A percentile compares a stretch with the other conserved stretches of the same genome.
Conservation (phyloP, 2,329 filamentous ascomycete genomes). For the Neonectria coccinea region DNA sequence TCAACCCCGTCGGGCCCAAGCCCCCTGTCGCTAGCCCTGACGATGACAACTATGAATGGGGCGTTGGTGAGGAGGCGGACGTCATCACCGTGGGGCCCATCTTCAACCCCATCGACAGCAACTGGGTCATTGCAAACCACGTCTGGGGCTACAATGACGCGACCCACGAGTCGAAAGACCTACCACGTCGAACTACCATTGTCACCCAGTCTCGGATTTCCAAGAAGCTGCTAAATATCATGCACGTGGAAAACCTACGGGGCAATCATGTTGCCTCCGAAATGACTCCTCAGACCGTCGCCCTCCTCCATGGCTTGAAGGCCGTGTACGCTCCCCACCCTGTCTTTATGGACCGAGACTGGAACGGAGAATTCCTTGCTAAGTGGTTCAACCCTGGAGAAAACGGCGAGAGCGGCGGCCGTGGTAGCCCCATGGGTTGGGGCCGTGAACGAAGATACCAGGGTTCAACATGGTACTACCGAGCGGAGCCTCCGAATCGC, state of each 20-base stretch:
- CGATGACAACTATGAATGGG: slow-evolving; percentile 79
- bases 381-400: slow-evolving; percentile 71
- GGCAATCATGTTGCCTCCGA: slow-evolving; percentile 83
- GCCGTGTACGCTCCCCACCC: slow-evolving; percentile 83
- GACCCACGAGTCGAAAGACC: slow-evolving; percentile 62
- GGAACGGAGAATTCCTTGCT: slow-evolving; percentile 66
- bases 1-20: slow-evolving; percentile 71
- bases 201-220: slow-evolving; percentile 82
- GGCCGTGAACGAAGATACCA: slow-evolving; percentile 68
- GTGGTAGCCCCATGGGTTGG: slow-evolving; percentile 69
- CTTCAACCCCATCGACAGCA: slow-evolving; percentile 78
- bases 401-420: slow-evolving; percentile 64
- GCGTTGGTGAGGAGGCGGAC: slow-evolving; percentile 80
- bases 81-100: slow-evolving; percentile 82
- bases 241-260: slow-evolving; percentile 80
- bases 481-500: slow-evolving; percentile 66
- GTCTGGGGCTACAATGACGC: slow-evolving; percentile 73
- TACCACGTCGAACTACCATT: slow-evolving; percentile 81
- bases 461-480: slow-evolving; percentile 72
- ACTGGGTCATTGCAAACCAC: slow-evolving; percentile 78
- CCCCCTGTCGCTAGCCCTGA: slow-evolving; percentile 69
- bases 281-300: slow-evolving; percentile 80
- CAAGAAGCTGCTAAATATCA: slow-evolving; percentile 76
- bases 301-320: slow-evolving; percentile 82
- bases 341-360: slow-evolving; percentile 82